Conservation (phyloP, 1,284 basidiomycete species). For the Pyrrhoderma lamaoense region DNA sequence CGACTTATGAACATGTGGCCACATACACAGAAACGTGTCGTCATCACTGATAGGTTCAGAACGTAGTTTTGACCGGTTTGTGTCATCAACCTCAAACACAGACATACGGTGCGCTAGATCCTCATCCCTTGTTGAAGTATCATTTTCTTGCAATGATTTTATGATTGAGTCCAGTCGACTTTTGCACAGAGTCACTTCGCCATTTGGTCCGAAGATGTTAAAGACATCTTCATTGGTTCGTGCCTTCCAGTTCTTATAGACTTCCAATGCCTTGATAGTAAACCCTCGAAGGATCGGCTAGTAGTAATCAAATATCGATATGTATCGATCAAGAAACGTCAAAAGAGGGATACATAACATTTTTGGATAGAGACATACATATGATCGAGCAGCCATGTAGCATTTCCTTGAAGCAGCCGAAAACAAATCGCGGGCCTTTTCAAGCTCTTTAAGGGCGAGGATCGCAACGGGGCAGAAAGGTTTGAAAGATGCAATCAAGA, state of each 20-base stretch:
- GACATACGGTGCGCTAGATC: background rate
- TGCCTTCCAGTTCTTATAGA: constrained; percentile 1
- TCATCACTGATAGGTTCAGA: background rate
- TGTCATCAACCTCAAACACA: background rate
- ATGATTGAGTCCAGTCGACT: constrained; percentile 4
- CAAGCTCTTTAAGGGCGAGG: constrained; percentile 1
- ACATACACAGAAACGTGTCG: background rate
- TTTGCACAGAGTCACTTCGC: constrained; percentile 6
- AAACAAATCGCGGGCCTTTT: constrained; percentile 5
- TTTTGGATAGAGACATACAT: constrained; percentile 1
- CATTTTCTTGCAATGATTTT: background rate
- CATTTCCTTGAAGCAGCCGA: background rate
- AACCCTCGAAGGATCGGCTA: constrained; percentile 6
- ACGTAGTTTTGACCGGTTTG: background rate
- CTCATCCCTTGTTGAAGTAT: background rate
- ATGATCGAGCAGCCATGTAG: constrained; percentile 9
- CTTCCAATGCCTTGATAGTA: background rate
- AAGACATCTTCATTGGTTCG: background rate
- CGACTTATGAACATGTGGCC: background rate
- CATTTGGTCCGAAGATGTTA: constrained; percentile 6
- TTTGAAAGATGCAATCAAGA: constrained; percentile 2
- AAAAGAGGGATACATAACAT: too few species aligned
- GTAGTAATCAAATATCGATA: background rate
- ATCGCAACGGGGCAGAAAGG: constrained; percentile 8
- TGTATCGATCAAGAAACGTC: background rate